phyloP scores from a whole-genome alignment of 805 yeast species.

The Ogataea paradorogensis region DNA sequence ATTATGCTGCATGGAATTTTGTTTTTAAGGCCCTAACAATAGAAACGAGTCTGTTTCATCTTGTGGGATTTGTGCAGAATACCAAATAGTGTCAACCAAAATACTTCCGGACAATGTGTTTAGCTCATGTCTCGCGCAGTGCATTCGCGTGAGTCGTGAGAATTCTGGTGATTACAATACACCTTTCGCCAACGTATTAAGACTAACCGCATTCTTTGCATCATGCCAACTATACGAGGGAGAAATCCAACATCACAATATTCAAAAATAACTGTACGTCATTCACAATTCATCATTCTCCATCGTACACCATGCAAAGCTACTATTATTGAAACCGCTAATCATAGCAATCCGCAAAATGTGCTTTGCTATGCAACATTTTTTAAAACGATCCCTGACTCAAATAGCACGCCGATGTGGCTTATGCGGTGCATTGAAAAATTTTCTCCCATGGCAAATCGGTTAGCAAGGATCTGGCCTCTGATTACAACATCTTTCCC shows the following conservation, averaged over 20 bases:
- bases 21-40: slow-evolving; percentile 4
- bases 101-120: background rate
- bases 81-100: background rate
- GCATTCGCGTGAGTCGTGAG: background rate
- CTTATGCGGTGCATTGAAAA: no score
- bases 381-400: no score
- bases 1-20: slow-evolving; percentile 7
- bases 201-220: background rate
- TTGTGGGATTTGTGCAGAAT: background rate
- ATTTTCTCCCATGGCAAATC: no score
- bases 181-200: background rate
- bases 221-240: background rate
- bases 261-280: no score
- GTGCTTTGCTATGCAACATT: no score
- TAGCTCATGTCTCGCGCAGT: background rate
- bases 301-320: no score
- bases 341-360: no score
- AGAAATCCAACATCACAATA: background rate
- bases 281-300: no score
- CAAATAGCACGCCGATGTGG: no score
- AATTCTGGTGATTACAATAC: background rate
- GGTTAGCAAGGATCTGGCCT: no score
- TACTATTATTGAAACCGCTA: no score
- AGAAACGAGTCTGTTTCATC: slow-evolving; percentile 4
- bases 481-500: no score